These are phyloP conservation scores for Asterophora lycoperdoides DNA, from an alignment of 768 basidiomycete genomes.

Conservation along the genomic window DNA sequence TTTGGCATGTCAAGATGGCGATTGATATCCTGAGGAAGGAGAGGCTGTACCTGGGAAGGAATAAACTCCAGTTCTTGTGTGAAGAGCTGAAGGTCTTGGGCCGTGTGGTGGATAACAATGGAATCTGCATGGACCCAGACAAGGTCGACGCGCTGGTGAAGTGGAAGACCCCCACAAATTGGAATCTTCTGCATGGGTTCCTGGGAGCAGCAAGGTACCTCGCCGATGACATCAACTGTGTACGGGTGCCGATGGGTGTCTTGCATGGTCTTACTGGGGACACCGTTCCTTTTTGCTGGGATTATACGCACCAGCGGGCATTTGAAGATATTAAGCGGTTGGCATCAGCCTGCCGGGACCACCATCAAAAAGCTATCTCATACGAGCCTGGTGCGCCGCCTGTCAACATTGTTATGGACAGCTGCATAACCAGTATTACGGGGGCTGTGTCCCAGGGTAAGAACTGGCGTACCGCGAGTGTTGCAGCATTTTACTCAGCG, in stretches of 20 bases:
- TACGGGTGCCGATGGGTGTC: conserved; percentile 28
- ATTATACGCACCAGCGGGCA: too few relatives aligned
- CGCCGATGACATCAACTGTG: too few relatives aligned
- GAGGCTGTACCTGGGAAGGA: too few relatives aligned
- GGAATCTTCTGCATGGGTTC: conserved; percentile 28
- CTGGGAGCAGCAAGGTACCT: too few relatives aligned
- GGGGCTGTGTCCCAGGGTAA: too few relatives aligned
- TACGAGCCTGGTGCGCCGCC: conserved; percentile 17
- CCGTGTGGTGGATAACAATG: conserved; percentile 27
- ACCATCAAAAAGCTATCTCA: too few relatives aligned
- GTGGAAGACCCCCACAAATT: conserved; percentile 25
- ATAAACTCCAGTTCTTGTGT: conserved; percentile 22
- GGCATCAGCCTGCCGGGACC: conserved; percentile 8
- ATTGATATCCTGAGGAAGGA: conserved; percentile 22
- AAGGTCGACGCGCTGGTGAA: conserved; percentile 32
- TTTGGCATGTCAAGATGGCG: conserved; percentile 22
- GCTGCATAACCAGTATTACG: conserved; percentile 25
- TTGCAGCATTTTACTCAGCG: conserved; percentile 30
- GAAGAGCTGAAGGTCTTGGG: conserved; percentile 17
- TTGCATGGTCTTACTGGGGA: conserved; percentile 21
- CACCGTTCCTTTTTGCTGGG: too few relatives aligned
- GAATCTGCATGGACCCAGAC: conserved; percentile 35
- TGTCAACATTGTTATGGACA: conserved; percentile 30
- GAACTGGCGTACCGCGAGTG: too few relatives aligned
- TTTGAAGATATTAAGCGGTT: conserved; percentile 28